Evolutionary conservation across 192 early-diverging fungal genomes (phyloP), one percentile per base, ranked within the genome.

Genomic region (Linnemannia hyalina): DNA sequence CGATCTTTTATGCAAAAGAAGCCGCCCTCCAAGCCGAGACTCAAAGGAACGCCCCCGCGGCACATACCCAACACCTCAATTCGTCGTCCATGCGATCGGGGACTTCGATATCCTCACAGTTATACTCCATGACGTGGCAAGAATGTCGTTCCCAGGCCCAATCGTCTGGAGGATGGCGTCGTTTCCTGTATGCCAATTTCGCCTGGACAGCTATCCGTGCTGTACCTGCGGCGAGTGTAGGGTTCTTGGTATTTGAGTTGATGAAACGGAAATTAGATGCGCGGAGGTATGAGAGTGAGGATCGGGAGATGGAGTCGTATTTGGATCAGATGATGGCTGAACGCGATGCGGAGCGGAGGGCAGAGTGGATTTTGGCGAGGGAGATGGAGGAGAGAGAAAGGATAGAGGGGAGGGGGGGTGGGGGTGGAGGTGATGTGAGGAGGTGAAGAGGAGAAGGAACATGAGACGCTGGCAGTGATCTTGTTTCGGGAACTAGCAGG

Each of bases 1-100:
- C 88, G 52, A 92, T 94, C 8, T 92, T 96, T 65, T 93, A 92
- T 44, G 90, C 94, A 13, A 93, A 94, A 65, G 92, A 94, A 63
- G 92, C 92, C 6, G 88, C 92, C 47, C 80, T 91, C 1, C 89
- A 90, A 47, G 91, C 82, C 46, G 80, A 88, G n/a, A 81, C 72
- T 40, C 69, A 73, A 40, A 81, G 80, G 6, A 38, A 69, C 22
- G 55, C 82, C 36, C 78, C 49, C 18, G 3, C 26, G 0, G 72
- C 88, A 7, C 85, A 92, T 49, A 88, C 89, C 5, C 78, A 81
- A 47, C 80, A 76, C 26, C 80, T 88, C 44, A 87, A 90, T 36
- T 79, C 88, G 7, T 85, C 89, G 6, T 74, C 88, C 0, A 85
- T 85, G 83, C 75, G 84, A 0, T 78, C 84, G 4, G 84, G 80